These are phyloP conservation scores for Leccinum incarnatum DNA, from an alignment of 768 basidiomycete genomes.

Conservation along the genomic window DNA sequence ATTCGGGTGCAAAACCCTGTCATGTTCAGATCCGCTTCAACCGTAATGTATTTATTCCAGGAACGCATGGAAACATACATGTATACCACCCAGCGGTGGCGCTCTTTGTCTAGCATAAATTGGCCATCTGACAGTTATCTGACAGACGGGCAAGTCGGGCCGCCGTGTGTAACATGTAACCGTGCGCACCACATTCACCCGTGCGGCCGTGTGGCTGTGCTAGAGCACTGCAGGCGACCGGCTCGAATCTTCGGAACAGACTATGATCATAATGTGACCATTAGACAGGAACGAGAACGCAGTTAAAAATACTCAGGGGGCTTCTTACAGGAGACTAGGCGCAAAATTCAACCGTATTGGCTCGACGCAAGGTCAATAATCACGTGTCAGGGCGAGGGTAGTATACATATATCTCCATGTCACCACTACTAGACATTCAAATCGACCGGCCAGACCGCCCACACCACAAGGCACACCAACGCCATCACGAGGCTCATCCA, in stretches of 20 bases:
- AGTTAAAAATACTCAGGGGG: too few species aligned
- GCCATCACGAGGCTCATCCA: not conserved
- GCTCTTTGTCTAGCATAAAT: not conserved
- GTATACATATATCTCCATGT: not conserved
- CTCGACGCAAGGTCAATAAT: too few species aligned
- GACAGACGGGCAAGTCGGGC: not conserved
- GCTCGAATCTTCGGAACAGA: too few species aligned
- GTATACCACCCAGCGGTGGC: not conserved
- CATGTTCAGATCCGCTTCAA: not conserved
- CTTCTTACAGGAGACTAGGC: not conserved
- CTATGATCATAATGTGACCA: too few species aligned
- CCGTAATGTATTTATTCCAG: not conserved
- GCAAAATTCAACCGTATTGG: too few species aligned
- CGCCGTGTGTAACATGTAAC: not conserved
- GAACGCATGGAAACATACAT: not conserved
- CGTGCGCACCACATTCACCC: too few species aligned
- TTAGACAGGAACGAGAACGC: too few species aligned
- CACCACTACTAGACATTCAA: not conserved
- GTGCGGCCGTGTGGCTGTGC: not conserved
- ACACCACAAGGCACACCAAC: not conserved
- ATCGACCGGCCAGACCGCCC: not conserved
- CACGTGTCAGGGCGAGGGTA: not conserved
- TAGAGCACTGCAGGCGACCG: too few species aligned
- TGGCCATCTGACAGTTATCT: not conserved
- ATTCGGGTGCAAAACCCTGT: not conserved